These are phyloP conservation scores for Cenchrus purpureus DNA, from an alignment of 176 grass and related monocot species.

Conservation along the genomic window DNA sequence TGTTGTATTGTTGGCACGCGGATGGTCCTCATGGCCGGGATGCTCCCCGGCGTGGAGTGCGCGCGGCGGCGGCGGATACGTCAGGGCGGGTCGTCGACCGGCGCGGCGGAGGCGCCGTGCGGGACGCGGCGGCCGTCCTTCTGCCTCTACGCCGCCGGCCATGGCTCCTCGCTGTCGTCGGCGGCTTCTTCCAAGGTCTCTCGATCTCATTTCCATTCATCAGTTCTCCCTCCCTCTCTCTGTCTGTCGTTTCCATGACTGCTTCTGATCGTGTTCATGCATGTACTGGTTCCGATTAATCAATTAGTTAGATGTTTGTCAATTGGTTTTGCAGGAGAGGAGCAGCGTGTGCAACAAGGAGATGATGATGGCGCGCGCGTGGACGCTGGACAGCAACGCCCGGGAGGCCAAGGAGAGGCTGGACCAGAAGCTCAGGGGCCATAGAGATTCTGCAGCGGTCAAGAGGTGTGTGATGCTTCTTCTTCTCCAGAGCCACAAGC, in stretches of 20 bases:
- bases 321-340: constrained; percentile 41
- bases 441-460: constrained; percentile 40
- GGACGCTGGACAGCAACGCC: constrained; percentile 61
- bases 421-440: constrained; percentile 72
- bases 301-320: background rate
- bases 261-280: background rate
- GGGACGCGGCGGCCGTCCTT: constrained; percentile 43
- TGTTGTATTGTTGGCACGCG: background rate
- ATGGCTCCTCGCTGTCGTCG: constrained; percentile 18
- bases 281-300: background rate
- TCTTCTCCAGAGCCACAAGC: too few species aligned
- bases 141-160: constrained; percentile 36
- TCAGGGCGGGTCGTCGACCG: constrained; percentile 25
- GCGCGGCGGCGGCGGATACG: constrained; percentile 59
- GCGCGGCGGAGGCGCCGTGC: background rate
- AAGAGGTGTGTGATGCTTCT: constrained; percentile 50
- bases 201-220: background rate
- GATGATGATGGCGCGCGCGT: constrained; percentile 25
- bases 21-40: constrained; percentile 77
- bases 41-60: constrained; percentile 77
- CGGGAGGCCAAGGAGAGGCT: constrained; percentile 87
- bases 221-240: fast-evolving
- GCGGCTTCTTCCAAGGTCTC: constrained; percentile 20
- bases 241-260: too few species aligned
- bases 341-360: constrained; percentile 49